Evolutionary conservation across 2,329 filamentous ascomycete genomes (phyloP), one percentile per base, ranked within the genome.

Genomic region (Botryotinia narcissicola): DNA sequence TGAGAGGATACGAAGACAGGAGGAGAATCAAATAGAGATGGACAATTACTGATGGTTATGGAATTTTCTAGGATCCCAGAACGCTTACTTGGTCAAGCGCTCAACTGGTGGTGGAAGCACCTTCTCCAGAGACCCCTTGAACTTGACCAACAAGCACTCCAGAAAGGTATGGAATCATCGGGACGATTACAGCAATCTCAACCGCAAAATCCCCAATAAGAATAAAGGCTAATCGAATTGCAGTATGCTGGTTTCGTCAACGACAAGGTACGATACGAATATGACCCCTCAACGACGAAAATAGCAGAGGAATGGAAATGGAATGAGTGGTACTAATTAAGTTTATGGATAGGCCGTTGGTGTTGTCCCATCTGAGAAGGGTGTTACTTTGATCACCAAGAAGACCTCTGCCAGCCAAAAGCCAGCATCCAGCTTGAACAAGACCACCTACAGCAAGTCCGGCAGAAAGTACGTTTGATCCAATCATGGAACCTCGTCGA

Each of bases 41-140:
- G 60, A 48, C 32, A 46, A 16, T 62, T 37, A 25, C 71, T 72
- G 71, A 72, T 68, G 40, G 51, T 46, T 57, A 62, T 74, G 44
- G 46, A 75, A 72, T 74, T 51, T 74, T 51, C 75, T 82, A 98
- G 95, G 94, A 86, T 87, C 86, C 87, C 90, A 94, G 87, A 97
- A 97, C 87, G 86, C 93, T 83, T 97, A 88, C 90, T 91, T 97
- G 84, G 93, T 95, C 84, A 97, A 97, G 92, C 92, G 93, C 87
- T 91, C 90, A 83, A 85, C 86, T 81, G 88, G 87, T 82, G 94
- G 93, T 82, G 92, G 93, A 84, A 87, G 92, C 80, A 92, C 93
- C 86, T 94, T 99, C 89, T 98, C 95, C 80, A 92, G 93, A 81
- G 95, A 98, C 84, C 93, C 95, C 81, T 86, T 98, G 80, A 99